Evolutionary conservation across 129 eudicot species (phyloP), one percentile per base, ranked within the genome.

Genomic region (Centaurea solstitialis): DNA sequence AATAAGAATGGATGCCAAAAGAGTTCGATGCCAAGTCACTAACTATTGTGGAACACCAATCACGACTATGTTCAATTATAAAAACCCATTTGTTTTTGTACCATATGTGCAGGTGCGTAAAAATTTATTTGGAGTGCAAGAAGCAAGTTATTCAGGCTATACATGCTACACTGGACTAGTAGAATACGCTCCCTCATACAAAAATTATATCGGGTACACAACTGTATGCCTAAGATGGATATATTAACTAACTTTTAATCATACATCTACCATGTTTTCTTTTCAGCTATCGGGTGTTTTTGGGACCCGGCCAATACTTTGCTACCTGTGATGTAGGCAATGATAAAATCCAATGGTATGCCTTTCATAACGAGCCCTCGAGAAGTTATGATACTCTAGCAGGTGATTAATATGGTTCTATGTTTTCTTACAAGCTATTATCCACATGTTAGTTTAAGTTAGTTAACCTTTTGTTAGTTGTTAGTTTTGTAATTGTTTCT

Each of bases 321-420:
- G 89, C 79, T 64, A 82, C 86, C 35, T 86, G 79, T 50, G 89
- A 86, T 75, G 85, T 82, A 22, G 89, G 89, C 41, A 76, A 79
- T 28, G 89, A 84, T 69, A 86, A 79, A 41, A 86, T 86, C 79
- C 87, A 86, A 65, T 86, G 89, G 89, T 82, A 86, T 47, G 87
- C 89, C 65, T 86, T 86, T 72, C 87, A 82, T 26, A 82, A 75
- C 72, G 89, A 75, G 53, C 72, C 87, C 62, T 76, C 61, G 33
- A 73, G 59, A 75, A 61, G 65, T 78, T 30, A 23, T 75, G 82
- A 79, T 57, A 70, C 79, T 40, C 79, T 28, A 23, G 57, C 70
- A 82, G 89, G 89, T 78, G 57, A 82, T 45, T 5, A n/a, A 33
- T 13, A 59, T 33, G 7, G 30, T 0, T 75, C 18, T 57, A 33